Percentiles rank a stretch among this genome's conserved stretches.
Conservation (phyloP, 2,329 filamentous ascomycete species). For the Alternaria metachromatica region DNA sequence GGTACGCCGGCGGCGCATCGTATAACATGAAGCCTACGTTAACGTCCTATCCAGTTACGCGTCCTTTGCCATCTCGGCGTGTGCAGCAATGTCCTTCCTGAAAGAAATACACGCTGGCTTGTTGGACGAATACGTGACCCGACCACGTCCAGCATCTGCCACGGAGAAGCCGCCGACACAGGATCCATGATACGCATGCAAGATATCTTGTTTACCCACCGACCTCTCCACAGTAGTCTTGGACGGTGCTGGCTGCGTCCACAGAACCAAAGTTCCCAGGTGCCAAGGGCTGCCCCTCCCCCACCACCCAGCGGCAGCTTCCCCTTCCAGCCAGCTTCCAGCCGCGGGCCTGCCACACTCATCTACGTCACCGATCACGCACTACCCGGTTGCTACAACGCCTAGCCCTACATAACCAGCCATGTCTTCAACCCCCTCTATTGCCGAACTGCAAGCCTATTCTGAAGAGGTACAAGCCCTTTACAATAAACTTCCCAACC, state of each 20-base stretch:
- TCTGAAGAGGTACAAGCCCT: conserved; percentile 10
- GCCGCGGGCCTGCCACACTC: conserved; percentile 1
- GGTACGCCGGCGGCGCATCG: background rate
- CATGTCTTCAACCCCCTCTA: conserved; percentile 11
- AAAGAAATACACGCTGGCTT: background rate
- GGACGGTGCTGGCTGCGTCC: background rate
- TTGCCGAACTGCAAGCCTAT: conserved; percentile 2
- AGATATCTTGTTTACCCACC: background rate
- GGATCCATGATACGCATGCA: background rate
- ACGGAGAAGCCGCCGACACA: background rate
- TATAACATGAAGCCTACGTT: background rate
- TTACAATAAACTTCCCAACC: background rate
- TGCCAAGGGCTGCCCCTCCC: background rate
- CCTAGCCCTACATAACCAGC: conserved; percentile 24
- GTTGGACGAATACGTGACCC: background rate
- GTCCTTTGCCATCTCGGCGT: background rate
- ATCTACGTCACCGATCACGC: conserved; percentile 35
- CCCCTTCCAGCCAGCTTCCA: conserved; percentile 4
- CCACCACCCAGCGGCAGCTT: conserved; percentile 8
- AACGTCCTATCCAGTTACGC: background rate
- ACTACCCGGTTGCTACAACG: conserved; percentile 2
- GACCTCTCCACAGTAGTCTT: background rate
- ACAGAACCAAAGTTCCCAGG: background rate
- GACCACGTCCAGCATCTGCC: background rate
- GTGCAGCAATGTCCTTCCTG: background rate